Evolutionary conservation across 2,329 filamentous ascomycete genomes (phyloP).

Genomic region (Botrytis byssoidea): DNA sequence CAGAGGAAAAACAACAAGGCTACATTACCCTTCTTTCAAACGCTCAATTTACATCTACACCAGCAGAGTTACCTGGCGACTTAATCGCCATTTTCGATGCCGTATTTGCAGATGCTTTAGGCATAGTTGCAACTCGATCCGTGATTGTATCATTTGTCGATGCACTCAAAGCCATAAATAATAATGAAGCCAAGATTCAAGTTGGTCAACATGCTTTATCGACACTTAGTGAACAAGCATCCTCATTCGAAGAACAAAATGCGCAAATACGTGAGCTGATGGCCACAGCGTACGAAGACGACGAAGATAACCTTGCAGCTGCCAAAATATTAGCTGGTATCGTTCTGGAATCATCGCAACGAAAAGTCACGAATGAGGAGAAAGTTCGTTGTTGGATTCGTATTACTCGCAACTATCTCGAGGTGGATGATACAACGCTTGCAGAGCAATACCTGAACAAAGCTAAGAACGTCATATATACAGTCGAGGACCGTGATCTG

Average conservation of each 20-base stretch:
- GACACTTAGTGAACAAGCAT: constrained; percentile 61
- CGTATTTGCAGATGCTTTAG: constrained; percentile 38
- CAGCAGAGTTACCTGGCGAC: constrained; percentile 30
- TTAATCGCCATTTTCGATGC: constrained; percentile 37
- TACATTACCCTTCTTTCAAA: constrained; percentile 49
- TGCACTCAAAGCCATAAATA: constrained; percentile 59
- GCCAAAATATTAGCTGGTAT: constrained; percentile 79
- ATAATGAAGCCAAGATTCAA: constrained; percentile 67
- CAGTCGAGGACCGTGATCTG: constrained; percentile 69
- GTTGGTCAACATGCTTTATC: constrained; percentile 73
- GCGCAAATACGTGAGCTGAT: constrained; percentile 76
- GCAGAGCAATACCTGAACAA: constrained; percentile 91
- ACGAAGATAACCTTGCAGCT: constrained; percentile 77
- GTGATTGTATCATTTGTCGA: constrained; percentile 54
- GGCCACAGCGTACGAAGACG: constrained; percentile 76
- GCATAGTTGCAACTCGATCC: constrained; percentile 38
- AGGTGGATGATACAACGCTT: constrained; percentile 84
- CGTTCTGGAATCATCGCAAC: constrained; percentile 79
- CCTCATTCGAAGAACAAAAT: constrained; percentile 80
- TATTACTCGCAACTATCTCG: constrained; percentile 90
- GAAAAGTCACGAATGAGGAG: constrained; percentile 76
- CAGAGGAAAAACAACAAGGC: constrained; percentile 45
- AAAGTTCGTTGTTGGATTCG: constrained; percentile 87
- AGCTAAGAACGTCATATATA: constrained; percentile 87
- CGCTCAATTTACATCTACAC: constrained; percentile 36